Evolutionary conservation across 192 early-diverging fungal species (phyloP), one percentile per base, ranked within the genome.

Genomic region (Coemansia furcata): DNA sequence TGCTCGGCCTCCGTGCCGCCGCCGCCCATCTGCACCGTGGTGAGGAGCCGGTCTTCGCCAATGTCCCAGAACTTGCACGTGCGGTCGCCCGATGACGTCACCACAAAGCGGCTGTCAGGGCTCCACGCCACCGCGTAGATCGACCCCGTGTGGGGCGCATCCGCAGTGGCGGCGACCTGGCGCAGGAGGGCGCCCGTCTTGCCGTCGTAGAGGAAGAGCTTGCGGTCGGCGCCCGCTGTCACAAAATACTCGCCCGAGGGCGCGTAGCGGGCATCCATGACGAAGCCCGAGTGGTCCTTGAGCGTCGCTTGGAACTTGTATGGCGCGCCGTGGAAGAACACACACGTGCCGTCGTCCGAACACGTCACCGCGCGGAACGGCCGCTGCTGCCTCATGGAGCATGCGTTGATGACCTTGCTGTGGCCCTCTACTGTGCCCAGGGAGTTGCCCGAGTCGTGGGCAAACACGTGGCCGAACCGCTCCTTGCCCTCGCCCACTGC

Each of bases 401-500:
- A 94, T 29, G 90, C 89, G 62, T 99, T 99, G 70, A 95, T 86
- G 6, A 83, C 85, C 72, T 93, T 94, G 78, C 87, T 88, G 76
- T 99, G 97, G 9, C 95, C 97, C 66, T 83, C 88, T 47, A 98
- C 92, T 68, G 93, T 91, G 46, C 97, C 97, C 35, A 91, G 89
- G 7, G 94, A 93, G 21, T 94, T 95, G 26, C 92, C 91, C 10
- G 90, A 79, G 80, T 98, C 97, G 65, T 90, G 94, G 47, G 91
- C 76, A 78, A 98, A 96, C 0, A 95, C 92, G 60, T 94, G 94
- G 5, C 91, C 96, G 67, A 90, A 95, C 85, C 80, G 83, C 69
- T 93, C 94, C 74, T 88, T 93, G 59, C 97, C 97, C 52, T 95
- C 92, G 54, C 97, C 97, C 4, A 96, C 97, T 23, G 92, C 97